These are phyloP conservation scores for Rhododendron griersonianum DNA, from an alignment of 148 eudicot species.

Conservation along the genomic window DNA sequence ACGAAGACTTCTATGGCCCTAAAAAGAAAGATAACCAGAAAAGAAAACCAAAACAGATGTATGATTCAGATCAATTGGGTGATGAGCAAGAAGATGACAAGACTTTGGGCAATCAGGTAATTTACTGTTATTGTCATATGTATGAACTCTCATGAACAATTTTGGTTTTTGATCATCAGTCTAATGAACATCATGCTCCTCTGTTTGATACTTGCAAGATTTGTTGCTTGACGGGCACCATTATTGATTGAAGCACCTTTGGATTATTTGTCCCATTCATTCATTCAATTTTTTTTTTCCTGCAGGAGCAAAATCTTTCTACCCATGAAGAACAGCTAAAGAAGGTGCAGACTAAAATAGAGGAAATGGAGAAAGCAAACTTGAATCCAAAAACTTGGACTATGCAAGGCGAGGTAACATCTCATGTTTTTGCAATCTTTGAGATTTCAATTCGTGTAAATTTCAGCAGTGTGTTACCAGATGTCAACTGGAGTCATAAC, in stretches of 20 bases:
- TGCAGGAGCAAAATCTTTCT: conserved; percentile 59
- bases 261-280: background rate
- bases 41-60: conserved; percentile 29
- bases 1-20: conserved; percentile 67
- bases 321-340: conserved; percentile 64
- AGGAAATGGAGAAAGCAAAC: conserved; percentile 81
- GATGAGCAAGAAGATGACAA: conserved; percentile 33
- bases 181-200: background rate
- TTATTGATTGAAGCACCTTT: conserved; percentile 7
- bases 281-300: conserved; percentile 8
- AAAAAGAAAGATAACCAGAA: conserved; percentile 37
- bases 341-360: conserved; percentile 63
- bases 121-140: background rate
- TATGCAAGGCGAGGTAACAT: conserved; percentile 85
- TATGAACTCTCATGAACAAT: background rate
- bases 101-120: conserved; percentile 30
- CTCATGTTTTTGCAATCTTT: conserved; percentile 7
- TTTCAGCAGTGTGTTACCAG: background rate
- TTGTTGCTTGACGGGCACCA: background rate
- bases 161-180: background rate
- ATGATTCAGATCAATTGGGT: conserved; percentile 40
- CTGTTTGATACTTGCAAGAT: background rate
- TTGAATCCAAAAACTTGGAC: conserved; percentile 80
- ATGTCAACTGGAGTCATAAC: background rate
- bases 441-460: conserved; percentile 3